Evolutionary conservation across 2,329 filamentous ascomycete species (phyloP).

Genomic region (Neocucurbitaria cava): DNA sequence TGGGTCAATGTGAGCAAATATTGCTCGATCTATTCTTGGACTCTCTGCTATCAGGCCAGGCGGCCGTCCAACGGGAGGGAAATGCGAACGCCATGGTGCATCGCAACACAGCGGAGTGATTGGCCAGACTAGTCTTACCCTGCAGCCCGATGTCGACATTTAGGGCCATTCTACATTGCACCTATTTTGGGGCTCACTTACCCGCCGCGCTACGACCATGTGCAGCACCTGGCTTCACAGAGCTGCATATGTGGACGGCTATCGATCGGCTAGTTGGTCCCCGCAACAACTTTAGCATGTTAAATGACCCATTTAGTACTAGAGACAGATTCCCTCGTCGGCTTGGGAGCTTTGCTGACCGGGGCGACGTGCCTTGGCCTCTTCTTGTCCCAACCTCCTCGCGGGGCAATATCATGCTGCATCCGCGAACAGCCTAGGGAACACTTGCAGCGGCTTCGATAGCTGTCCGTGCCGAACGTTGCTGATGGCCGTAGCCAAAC

Average conservation of each 20-base stretch:
- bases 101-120: slow-evolving; percentile 27
- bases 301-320: slow-evolving; percentile 39
- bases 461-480: slow-evolving; percentile 50
- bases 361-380: slow-evolving; percentile 31
- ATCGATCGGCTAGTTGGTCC: slow-evolving; percentile 37
- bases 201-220: slow-evolving; percentile 40
- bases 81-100: slow-evolving; percentile 37
- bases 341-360: slow-evolving; percentile 23
- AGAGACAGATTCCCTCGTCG: slow-evolving; percentile 22
- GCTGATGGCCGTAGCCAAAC: slow-evolving; percentile 40
- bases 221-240: slow-evolving; percentile 23
- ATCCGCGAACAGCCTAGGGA: slow-evolving; percentile 37
- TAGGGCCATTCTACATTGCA: slow-evolving; percentile 43
- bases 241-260: slow-evolving; percentile 30
- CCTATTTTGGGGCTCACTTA: slow-evolving; percentile 51
- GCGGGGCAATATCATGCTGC: slow-evolving; percentile 32
- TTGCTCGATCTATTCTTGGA: slow-evolving; percentile 58
- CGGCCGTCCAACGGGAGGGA: slow-evolving; percentile 40
- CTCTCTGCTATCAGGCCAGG: slow-evolving; percentile 28
- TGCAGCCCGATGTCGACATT: slow-evolving; percentile 42
- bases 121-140: slow-evolving; percentile 34
- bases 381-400: slow-evolving; percentile 33
- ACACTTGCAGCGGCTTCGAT: slow-evolving; percentile 50
- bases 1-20: slow-evolving; percentile 50
- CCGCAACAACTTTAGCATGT: slow-evolving; percentile 40